Base-by-base conservation (phyloP, 1,139 yeast genomes). In the Geotrichum candidum region DNA sequence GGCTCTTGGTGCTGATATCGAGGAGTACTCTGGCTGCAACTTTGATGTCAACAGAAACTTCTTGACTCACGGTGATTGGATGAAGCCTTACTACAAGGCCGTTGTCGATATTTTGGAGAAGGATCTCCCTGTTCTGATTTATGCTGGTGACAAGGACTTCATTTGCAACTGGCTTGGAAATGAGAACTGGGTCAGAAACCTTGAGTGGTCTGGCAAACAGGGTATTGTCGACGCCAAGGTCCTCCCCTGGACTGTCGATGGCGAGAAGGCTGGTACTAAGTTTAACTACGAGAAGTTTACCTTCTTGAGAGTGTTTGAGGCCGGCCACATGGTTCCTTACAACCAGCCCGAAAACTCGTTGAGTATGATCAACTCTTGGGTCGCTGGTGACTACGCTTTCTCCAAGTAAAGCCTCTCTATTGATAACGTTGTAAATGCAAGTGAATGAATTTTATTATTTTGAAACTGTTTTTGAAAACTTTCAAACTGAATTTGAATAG, bases 91-190 rank as follows among this genome's bases (percentile, higher is more conserved):
- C 81, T 88, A 85, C 66, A 82, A 80, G 53, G 81, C 78, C 63
- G 84, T 88, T 27, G 78, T 84, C 1, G 83, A 82, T 64, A 74
- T 87, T 60, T 77, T 87, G 61, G 86, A 87, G 59, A 72, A 78
- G 64, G 84, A 80, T 5, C 73, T 89, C 58, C 96, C 96, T 13
- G 90, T 88, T 13, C 80, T 90, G 71, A 81, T 89, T 64, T 90
- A 89, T 70, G 96, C 96, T 15, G 96, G 96, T 69, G 96, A 90
- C 75, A 88, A 88, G 76, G 96, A 90, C 74, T 89, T 83, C 74
- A 89, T 90, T 68, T 90, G 96, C 78, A 90, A 90, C 77, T 90
- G 96, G 94, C 80, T 90, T 66, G 96, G 96, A 62, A 89, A 88
- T 76, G 82, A 82, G 69, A 94, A 87, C 2, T 88, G 95, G 92